Percentiles rank a stretch among this genome's conserved stretches.
phyloP scores from a whole-genome alignment of 164 flowering plant species.

The Berberis vulgaris region DNA sequence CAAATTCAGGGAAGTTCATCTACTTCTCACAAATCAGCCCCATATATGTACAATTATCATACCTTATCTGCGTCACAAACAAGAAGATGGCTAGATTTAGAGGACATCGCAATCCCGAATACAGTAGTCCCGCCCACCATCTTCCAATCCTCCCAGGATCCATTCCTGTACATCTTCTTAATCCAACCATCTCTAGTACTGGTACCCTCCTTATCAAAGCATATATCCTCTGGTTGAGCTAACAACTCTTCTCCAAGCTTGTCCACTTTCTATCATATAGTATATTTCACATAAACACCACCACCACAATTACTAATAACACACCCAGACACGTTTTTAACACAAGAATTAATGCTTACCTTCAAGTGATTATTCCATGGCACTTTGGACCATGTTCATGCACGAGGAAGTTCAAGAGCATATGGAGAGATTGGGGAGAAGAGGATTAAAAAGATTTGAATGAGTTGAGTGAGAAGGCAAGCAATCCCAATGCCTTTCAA shows the following conservation, averaged over 20 bases:
- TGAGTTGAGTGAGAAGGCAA: no score
- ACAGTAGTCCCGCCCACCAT: slow-evolving; percentile 20
- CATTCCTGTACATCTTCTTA: slow-evolving; percentile 44
- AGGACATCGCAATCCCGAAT: slow-evolving; percentile 34
- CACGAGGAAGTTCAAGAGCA: neutral
- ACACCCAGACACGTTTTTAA: no score
- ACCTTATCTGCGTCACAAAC: slow-evolving; percentile 34
- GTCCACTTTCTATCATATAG: slow-evolving; percentile 25
- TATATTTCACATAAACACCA: no score
- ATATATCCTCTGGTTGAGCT: slow-evolving; percentile 51
- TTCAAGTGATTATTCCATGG: neutral
- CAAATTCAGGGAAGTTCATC: no score
- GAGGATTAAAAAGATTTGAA: neutral
- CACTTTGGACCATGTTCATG: neutral
- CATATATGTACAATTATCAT: neutral
- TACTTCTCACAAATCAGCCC: no score
- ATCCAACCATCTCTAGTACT: slow-evolving; percentile 80
- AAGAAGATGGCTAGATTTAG: slow-evolving; percentile 33
- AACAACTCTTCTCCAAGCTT: slow-evolving; percentile 65
- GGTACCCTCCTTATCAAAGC: slow-evolving; percentile 39
- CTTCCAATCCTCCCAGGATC: slow-evolving; percentile 63
- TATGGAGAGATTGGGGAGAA: neutral
- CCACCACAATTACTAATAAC: no score
- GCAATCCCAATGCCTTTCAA: no score
- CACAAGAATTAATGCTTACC: neutral